Conservation (phyloP, 208 protist genomes). For the Leishmania martiniquensis region DNA sequence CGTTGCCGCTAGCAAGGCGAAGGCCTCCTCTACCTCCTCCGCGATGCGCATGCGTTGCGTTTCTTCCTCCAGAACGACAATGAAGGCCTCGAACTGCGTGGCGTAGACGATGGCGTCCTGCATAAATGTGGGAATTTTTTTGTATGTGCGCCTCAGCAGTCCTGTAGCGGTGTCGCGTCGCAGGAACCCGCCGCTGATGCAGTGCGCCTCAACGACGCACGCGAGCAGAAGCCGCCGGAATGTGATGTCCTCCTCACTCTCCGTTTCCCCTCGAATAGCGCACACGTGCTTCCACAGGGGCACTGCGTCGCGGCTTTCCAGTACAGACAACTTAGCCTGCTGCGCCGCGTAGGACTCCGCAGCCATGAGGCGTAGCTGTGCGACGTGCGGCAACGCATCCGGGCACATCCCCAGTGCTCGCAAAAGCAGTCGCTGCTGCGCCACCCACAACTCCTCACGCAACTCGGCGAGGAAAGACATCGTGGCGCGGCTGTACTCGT, state of each 20-base stretch:
- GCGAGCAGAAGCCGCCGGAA: constrained; percentile 54
- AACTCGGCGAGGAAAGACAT: constrained; percentile 30
- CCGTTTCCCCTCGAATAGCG: constrained; percentile 69
- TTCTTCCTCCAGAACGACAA: constrained; percentile 55
- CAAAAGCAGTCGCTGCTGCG: constrained; percentile 51
- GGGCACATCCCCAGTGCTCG: constrained; percentile 37
- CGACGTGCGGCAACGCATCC: constrained; percentile 26
- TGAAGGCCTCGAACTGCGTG: constrained; percentile 52
- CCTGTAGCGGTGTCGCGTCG: constrained; percentile 32
- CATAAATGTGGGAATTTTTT: constrained; percentile 26
- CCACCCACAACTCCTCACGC: constrained; percentile 34
- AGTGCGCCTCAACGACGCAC: constrained; percentile 49
- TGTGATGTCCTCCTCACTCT: constrained; percentile 69
- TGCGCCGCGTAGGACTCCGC: constrained; percentile 7
- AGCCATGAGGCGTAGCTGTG: constrained; percentile 12
- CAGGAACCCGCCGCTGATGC: constrained; percentile 37
- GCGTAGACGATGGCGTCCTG: constrained; percentile 56
- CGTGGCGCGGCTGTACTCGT: constrained; percentile 33
- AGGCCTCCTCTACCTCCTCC: constrained; percentile 29
- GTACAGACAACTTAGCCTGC: constrained; percentile 20
- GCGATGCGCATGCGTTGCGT: constrained; percentile 62
- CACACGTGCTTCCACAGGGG: constrained; percentile 67
- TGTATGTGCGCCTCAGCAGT: constrained; percentile 5
- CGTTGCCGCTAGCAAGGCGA: background rate
- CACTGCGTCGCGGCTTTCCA: constrained; percentile 47